Evolutionary conservation across 2,329 filamentous ascomycete species (phyloP).

Genomic region (Talaromyces rugulosus): DNA sequence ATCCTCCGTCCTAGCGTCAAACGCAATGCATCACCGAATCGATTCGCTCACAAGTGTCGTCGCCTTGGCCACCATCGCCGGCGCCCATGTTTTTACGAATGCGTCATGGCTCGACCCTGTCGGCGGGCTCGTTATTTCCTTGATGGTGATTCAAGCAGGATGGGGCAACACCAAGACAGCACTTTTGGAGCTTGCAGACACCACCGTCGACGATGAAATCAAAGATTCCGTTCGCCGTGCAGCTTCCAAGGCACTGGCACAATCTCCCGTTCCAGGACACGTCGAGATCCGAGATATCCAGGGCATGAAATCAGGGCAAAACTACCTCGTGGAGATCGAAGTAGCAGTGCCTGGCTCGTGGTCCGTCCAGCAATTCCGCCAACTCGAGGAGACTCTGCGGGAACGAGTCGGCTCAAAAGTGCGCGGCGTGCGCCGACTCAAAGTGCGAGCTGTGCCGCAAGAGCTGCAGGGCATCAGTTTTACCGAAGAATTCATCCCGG

Average conservation of each 20-base stretch:
- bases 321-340: constrained; percentile 89
- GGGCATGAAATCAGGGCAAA: constrained; percentile 93
- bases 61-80: constrained; percentile 81
- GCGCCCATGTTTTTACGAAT: constrained; percentile 78
- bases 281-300: constrained; percentile 74
- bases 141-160: constrained; percentile 89
- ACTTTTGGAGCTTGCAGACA: constrained; percentile 85
- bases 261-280: constrained; percentile 51
- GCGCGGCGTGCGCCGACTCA: constrained; percentile 76
- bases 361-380: constrained; percentile 66
- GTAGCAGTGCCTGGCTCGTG: constrained; percentile 72
- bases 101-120: constrained; percentile 93
- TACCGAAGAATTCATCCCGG: constrained; percentile 75
- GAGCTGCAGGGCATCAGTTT: constrained; percentile 55
- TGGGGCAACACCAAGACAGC: constrained; percentile 78
- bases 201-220: constrained; percentile 80
- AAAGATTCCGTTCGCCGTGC: constrained; percentile 67
- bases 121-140: constrained; percentile 84
- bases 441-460: constrained; percentile 75
- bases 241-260: constrained; percentile 55
- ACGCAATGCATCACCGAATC: constrained; percentile 92
- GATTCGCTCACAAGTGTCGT: constrained; percentile 95
- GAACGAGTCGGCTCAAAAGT: constrained; percentile 70
- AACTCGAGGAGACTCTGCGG: constrained; percentile 69
- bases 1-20: constrained; percentile 91